Conservation (phyloP, 2,329 filamentous ascomycete species). For the Fusarium phyllophilum region DNA sequence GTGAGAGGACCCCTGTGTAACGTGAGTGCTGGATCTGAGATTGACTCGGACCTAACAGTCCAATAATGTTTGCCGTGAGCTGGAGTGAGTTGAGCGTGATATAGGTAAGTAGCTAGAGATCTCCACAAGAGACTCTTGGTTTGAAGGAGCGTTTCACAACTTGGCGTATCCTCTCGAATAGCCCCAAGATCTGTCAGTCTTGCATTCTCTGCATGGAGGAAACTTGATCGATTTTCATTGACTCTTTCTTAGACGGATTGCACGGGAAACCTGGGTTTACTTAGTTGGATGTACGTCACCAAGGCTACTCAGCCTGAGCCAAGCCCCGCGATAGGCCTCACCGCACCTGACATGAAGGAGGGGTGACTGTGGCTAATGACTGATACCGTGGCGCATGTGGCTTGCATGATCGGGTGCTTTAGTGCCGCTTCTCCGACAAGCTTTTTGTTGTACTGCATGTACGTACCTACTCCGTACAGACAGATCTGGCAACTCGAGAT, state of each 20-base stretch:
- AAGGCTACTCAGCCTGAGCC: conserved; percentile 32
- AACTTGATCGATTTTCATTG: neutral
- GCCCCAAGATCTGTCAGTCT: conserved; percentile 19
- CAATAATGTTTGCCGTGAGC: conserved; percentile 10
- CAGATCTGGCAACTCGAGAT: conserved; percentile 9
- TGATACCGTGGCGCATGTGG: conserved; percentile 3
- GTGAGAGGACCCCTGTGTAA: conserved; percentile 8
- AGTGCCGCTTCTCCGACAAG: conserved; percentile 5
- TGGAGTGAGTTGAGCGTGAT: conserved; percentile 16
- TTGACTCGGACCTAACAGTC: conserved; percentile 9
- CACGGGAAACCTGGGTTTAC: conserved; percentile 7
- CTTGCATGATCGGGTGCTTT: neutral
- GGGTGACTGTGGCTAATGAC: conserved; percentile 14
- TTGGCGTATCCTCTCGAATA: neutral
- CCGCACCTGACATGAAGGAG: conserved; percentile 16
- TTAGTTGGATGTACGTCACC: conserved; percentile 31
- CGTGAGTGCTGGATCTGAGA: conserved; percentile 11
- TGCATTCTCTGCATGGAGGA: conserved; percentile 8
- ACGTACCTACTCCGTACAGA: neutral
- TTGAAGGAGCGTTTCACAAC: neutral
- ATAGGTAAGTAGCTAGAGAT: neutral
- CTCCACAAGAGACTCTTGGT: neutral
- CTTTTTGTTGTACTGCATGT: neutral
- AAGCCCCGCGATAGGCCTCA: conserved; percentile 27
- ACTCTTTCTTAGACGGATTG: conserved; percentile 9